These are phyloP conservation scores for Echinochloa phyllopogon DNA, from an alignment of 176 grass and related monocot species.

Conservation along the genomic window DNA sequence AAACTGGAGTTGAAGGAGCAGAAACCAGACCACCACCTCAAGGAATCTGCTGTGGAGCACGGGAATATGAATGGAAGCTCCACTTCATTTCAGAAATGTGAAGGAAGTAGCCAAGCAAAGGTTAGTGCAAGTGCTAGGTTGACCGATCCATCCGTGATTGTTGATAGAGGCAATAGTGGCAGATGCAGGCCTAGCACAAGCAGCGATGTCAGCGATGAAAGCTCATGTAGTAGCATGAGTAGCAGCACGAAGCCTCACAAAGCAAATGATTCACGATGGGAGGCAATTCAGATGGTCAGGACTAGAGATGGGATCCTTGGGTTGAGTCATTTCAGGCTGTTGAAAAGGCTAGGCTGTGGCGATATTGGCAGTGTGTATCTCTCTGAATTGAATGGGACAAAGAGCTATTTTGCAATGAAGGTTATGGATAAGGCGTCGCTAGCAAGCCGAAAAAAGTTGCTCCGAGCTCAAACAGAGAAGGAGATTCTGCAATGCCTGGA, in stretches of 20 bases:
- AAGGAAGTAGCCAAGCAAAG: conserved; percentile 43
- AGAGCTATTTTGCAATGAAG: conserved; percentile 64
- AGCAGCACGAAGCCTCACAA: conserved; percentile 62
- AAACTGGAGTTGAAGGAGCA: conserved; percentile 21
- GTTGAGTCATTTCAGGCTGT: conserved; percentile 59
- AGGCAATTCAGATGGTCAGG: conserved; percentile 52
- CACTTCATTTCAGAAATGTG: conserved; percentile 42
- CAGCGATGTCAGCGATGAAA: conserved; percentile 66
- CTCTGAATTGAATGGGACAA: conserved; percentile 57
- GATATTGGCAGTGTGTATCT: conserved; percentile 69
- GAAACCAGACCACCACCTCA: conserved; percentile 36
- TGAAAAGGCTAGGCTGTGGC: conserved; percentile 62
- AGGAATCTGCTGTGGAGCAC: conserved; percentile 37
- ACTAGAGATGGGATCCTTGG: conserved; percentile 53
- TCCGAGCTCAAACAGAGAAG: conserved; percentile 69
- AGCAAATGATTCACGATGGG: conserved; percentile 59
- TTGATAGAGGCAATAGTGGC: conserved; percentile 48
- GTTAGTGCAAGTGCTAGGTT: conserved; percentile 43
- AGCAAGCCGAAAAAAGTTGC: conserved; percentile 66
- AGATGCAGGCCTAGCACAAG: conserved; percentile 60
- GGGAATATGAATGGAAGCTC: conserved; percentile 37
- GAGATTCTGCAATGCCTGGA: conserved; percentile 68
- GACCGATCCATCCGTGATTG: conserved; percentile 37
- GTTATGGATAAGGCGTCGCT: conserved; percentile 70
- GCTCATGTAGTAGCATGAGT: conserved; percentile 62